These are phyloP conservation scores for Rhododendron molle DNA, from an alignment of 148 eudicot species.

Conservation along the genomic window DNA sequence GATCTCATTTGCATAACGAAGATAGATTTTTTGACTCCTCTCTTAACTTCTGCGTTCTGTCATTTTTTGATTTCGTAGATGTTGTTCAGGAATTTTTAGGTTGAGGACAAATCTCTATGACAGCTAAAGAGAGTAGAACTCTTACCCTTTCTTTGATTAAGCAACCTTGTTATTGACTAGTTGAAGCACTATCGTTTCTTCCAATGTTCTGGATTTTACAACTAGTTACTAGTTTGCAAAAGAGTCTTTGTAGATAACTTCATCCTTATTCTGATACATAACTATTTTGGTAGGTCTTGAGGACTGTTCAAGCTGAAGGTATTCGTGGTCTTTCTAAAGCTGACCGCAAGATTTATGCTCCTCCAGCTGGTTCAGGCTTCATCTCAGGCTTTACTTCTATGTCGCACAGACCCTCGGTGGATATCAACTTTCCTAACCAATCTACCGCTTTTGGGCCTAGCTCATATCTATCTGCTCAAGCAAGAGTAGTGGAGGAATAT, in stretches of 20 bases:
- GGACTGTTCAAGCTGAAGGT: constrained; percentile 98
- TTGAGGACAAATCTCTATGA: not conserved
- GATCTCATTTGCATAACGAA: not conserved
- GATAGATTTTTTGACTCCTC: not conserved
- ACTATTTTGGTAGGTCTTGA: constrained; percentile 48
- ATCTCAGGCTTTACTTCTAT: constrained; percentile 70
- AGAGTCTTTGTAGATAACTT: not conserved
- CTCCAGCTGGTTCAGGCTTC: constrained; percentile 98
- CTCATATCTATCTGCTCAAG: constrained; percentile 84
- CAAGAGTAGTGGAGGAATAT: constrained; percentile 83
- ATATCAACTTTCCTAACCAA: constrained; percentile 45
- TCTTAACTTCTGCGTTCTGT: not conserved
- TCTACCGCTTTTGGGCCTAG: constrained; percentile 71
- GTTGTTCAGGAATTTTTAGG: not conserved
- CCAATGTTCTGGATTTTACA: not conserved
- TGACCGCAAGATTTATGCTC: constrained; percentile 77
- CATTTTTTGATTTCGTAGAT: not conserved
- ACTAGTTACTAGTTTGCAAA: not conserved
- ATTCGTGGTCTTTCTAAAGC: constrained; percentile 77
- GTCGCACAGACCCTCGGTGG: constrained; percentile 60
- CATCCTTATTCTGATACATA: not conserved
- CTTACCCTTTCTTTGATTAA: not conserved
- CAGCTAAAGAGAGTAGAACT: not conserved
- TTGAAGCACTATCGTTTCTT: not conserved
- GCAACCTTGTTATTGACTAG: not conserved